A percentile compares a stretch with the other conserved stretches of the same genome.
Conservation (phyloP, 306 rosid genomes). For the Carpinus fangiana region DNA sequence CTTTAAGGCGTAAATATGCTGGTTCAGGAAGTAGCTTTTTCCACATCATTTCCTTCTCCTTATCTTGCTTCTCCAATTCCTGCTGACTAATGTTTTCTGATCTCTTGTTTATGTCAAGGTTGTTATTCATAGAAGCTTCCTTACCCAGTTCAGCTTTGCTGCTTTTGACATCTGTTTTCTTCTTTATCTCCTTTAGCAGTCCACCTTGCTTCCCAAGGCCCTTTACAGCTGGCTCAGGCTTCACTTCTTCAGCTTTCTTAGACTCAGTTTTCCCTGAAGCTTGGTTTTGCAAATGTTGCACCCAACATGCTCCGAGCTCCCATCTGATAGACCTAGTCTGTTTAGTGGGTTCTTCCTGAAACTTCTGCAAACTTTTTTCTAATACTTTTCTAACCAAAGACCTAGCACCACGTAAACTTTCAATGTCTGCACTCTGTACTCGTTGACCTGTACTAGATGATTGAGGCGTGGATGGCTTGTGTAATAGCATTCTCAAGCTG, state of each 20-base stretch:
- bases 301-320: conserved; percentile 99
- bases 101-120: conserved; percentile 39
- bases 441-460: conserved; percentile 49
- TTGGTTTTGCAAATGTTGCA: conserved; percentile 89
- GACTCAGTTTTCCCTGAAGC: conserved; percentile 76
- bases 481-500: conserved; percentile 90
- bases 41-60: conserved; percentile 75
- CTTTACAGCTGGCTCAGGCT: conserved; percentile 80
- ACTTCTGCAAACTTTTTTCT: conserved; percentile 69
- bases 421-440: conserved; percentile 52
- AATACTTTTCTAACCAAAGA: conserved; percentile 66
- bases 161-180: conserved; percentile 64
- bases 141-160: conserved; percentile 65
- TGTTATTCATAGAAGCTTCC: conserved; percentile 43
- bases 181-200: conserved; percentile 85
- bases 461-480: conserved; percentile 63
- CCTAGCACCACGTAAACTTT: conserved; percentile 46
- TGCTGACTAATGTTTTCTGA: conserved; percentile 52
- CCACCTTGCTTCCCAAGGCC: conserved; percentile 99
- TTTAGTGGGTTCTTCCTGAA: conserved; percentile 65
- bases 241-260: conserved; percentile 68
- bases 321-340: conserved; percentile 75
- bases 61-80: conserved; percentile 60
- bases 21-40: conserved; percentile 76
- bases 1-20: conserved; percentile 84